These are phyloP conservation scores for Oldenlandia corymbosa DNA, from an alignment of 257 asterid species.

Conservation along the genomic window DNA sequence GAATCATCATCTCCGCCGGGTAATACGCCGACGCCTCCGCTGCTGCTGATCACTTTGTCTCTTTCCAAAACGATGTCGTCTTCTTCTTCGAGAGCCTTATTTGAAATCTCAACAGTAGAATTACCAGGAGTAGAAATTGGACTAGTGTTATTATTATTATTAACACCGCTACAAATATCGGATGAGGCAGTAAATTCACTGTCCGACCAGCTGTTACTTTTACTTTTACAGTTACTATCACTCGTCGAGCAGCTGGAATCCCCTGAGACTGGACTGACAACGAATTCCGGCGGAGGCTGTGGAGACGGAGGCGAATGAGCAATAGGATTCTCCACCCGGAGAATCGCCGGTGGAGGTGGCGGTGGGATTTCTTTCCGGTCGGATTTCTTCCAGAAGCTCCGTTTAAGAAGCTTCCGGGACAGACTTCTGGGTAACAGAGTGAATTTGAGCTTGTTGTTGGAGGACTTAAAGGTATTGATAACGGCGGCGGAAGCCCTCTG, in stretches of 20 bases:
- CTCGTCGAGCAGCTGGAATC: constrained; percentile 24
- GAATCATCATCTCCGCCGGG: constrained; percentile 48
- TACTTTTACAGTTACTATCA: constrained; percentile 22
- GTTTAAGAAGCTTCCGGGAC: constrained; percentile 40
- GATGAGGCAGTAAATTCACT: constrained; percentile 51
- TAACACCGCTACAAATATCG: constrained; percentile 17
- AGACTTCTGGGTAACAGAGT: constrained; percentile 42
- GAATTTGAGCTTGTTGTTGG: constrained; percentile 16
- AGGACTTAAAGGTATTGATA: constrained; percentile 48
- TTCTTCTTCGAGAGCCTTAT: not conserved
- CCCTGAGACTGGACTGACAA: not conserved
- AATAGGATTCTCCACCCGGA: no score
- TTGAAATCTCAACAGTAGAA: constrained; percentile 22
- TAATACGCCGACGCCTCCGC: constrained; percentile 24
- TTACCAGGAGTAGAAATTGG: no score
- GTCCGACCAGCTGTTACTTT: constrained; percentile 47
- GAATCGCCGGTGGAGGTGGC: no score
- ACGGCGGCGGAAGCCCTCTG: constrained; percentile 36
- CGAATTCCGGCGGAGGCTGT: constrained; percentile 15
- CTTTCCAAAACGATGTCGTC: constrained; percentile 18
- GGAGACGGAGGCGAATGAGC: no score
- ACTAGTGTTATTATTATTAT: constrained; percentile 1
- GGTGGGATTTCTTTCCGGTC: constrained; percentile 48
- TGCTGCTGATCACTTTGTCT: constrained; percentile 17
- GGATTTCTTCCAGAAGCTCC: constrained; percentile 54